Conservation (phyloP, 495 filamentous ascomycete genomes). For the Neurospora intermedia region DNA sequence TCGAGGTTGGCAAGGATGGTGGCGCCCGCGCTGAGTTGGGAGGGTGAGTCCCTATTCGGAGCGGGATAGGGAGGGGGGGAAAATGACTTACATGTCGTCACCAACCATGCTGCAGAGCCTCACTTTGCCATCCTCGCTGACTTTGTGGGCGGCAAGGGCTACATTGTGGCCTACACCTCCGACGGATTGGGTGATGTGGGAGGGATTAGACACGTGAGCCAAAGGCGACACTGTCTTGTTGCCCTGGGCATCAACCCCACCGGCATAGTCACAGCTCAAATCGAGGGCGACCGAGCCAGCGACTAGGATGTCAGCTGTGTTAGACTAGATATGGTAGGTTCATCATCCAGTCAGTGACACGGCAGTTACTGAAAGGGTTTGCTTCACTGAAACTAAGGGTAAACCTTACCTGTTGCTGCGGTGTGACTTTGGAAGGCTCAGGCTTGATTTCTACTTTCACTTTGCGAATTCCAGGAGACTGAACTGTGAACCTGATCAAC, state of each 20-base stretch:
- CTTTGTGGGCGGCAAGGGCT: constrained; percentile 59
- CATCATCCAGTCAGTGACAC: not conserved
- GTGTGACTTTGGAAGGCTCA: not conserved
- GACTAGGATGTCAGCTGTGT: constrained; percentile 57
- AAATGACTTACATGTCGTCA: constrained; percentile 48
- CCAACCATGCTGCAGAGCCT: constrained; percentile 68
- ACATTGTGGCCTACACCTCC: constrained; percentile 96
- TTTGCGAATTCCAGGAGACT: not conserved
- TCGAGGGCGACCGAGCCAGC: constrained; percentile 87
- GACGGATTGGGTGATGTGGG: constrained; percentile 65
- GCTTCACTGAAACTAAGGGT: not conserved
- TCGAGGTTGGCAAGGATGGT: constrained; percentile 54
- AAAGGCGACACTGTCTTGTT: constrained; percentile 31
- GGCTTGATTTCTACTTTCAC: not conserved
- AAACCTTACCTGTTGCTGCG: not conserved
- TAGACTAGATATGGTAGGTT: not conserved
- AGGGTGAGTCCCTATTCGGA: not conserved
- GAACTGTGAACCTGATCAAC: not conserved
- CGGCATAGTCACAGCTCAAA: constrained; percentile 62
- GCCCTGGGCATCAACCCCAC: constrained; percentile 12
- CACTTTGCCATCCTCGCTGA: constrained; percentile 32
- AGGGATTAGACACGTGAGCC: constrained; percentile 77
- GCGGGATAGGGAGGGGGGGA: not conserved
- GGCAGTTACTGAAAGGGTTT: not conserved
- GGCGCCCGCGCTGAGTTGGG: constrained; percentile 44